phyloP scores from a whole-genome alignment of 2,329 filamentous ascomycete species.

The Diaporthe longicolla region DNA sequence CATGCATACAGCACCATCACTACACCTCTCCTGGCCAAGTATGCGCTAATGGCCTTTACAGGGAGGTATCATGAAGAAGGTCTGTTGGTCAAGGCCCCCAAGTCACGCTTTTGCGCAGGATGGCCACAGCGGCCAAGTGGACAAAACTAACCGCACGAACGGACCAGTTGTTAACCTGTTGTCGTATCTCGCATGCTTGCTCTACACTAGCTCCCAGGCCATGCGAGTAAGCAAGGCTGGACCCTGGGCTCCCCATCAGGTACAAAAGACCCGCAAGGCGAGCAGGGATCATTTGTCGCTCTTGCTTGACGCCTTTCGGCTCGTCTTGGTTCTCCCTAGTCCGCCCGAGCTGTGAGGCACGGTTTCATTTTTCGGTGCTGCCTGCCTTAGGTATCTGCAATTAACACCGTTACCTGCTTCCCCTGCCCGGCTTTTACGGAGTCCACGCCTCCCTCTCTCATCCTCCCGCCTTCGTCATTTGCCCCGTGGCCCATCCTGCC shows the following conservation, averaged over 20 bases:
- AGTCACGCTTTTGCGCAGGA: background rate
- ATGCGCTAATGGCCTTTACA: background rate
- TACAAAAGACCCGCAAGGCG: slow-evolving; percentile 16
- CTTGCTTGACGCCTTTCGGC: slow-evolving; percentile 7
- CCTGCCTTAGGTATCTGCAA: slow-evolving; percentile 39
- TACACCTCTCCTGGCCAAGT: background rate
- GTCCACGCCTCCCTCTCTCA: slow-evolving; percentile 21
- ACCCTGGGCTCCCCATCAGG: slow-evolving; percentile 18
- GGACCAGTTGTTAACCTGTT: background rate
- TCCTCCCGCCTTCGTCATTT: slow-evolving; percentile 31
- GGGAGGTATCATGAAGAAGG: background rate
- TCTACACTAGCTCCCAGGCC: slow-evolving; percentile 8
- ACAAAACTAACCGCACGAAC: slow-evolving; percentile 1
- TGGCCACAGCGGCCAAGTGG: slow-evolving; percentile 16
- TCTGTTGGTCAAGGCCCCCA: background rate
- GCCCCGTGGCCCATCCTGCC: slow-evolving; percentile 29
- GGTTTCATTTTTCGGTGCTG: slow-evolving; percentile 29
- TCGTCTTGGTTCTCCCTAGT: slow-evolving; percentile 12
- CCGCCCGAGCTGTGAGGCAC: slow-evolving; percentile 11
- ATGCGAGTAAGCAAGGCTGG: slow-evolving; percentile 41
- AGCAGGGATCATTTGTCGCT: slow-evolving; percentile 28
- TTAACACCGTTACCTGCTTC: slow-evolving; percentile 3
- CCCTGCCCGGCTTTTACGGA: slow-evolving; percentile 17
- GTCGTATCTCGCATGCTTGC: slow-evolving; percentile 21
- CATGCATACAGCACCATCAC: background rate